phyloP scores from a whole-genome alignment of 495 filamentous ascomycete species.

The Pyrenula aspistea region DNA sequence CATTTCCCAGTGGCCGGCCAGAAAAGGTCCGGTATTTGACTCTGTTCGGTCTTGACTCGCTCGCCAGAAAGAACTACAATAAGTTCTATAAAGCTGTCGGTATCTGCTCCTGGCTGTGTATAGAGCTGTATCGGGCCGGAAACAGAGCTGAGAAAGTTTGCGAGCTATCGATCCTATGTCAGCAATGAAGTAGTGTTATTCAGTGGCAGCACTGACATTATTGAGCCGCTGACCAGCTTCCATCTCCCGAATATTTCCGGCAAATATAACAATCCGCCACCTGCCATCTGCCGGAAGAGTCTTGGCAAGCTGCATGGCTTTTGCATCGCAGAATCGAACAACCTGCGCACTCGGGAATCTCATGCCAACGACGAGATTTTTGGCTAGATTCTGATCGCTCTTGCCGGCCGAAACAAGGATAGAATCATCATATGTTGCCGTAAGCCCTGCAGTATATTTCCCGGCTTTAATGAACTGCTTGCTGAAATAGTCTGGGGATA shows the following conservation, averaged over 20 bases:
- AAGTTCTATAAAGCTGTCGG: slow-evolving; percentile 49
- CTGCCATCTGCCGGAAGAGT: slow-evolving; percentile 41
- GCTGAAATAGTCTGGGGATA: slow-evolving; percentile 32
- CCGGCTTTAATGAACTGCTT: slow-evolving; percentile 48
- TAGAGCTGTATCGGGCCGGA: slow-evolving; percentile 28
- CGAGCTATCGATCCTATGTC: slow-evolving; percentile 13
- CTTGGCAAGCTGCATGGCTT: slow-evolving; percentile 40
- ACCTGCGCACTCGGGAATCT: slow-evolving; percentile 44
- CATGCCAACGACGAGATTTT: slow-evolving; percentile 1
- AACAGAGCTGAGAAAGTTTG: slow-evolving; percentile 21
- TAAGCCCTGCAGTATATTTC: slow-evolving; percentile 53
- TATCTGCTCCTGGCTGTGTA: slow-evolving; percentile 29
- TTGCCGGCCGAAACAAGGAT: slow-evolving; percentile 21
- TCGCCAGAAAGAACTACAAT: slow-evolving; percentile 42
- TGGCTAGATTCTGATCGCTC: neutral
- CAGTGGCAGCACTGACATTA: neutral
- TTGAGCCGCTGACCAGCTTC: slow-evolving; percentile 21
- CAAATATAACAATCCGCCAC: slow-evolving; percentile 53
- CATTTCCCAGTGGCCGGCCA: slow-evolving; percentile 46
- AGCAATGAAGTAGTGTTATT: neutral
- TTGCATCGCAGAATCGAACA: slow-evolving; percentile 44
- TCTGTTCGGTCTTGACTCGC: slow-evolving; percentile 42
- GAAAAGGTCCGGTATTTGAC: slow-evolving; percentile 46
- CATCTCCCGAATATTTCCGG: slow-evolving; percentile 40
- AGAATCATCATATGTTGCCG: slow-evolving; percentile 42